A percentile compares a stretch with the other conserved stretches of the same genome.
Conservation (phyloP, 2,329 filamentous ascomycete genomes). For the Alternaria atra region DNA sequence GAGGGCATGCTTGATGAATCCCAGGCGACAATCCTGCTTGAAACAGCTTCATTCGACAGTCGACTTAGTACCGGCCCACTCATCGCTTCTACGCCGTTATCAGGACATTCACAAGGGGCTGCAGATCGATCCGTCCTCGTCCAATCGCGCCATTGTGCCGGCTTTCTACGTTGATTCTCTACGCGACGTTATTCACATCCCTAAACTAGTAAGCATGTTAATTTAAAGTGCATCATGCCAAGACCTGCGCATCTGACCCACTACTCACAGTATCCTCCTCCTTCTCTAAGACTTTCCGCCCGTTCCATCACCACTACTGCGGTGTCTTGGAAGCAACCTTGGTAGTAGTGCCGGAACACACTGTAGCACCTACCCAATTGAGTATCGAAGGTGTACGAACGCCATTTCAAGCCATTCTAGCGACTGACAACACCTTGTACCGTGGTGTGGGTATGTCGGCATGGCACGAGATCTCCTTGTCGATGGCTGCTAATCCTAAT, state of each 20-base stretch:
- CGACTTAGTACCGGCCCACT: slow-evolving; percentile 21
- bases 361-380: slow-evolving; percentile 44
- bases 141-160: slow-evolving; percentile 25
- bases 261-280: slow-evolving; percentile 26
- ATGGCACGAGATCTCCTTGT: slow-evolving; percentile 25
- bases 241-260: slow-evolving; percentile 31
- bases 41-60: slow-evolving; percentile 24
- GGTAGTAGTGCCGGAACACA: slow-evolving; percentile 28
- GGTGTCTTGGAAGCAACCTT: slow-evolving; percentile 28
- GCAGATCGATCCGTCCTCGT: slow-evolving; percentile 28
- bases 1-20: slow-evolving; percentile 9
- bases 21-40: slow-evolving; percentile 14
- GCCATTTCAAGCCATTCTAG: slow-evolving; percentile 37
- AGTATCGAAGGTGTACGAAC: slow-evolving; percentile 35
- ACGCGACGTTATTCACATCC: slow-evolving; percentile 36
- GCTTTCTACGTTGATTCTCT: slow-evolving; percentile 25
- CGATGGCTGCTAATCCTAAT: slow-evolving; percentile 35
- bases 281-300: slow-evolving; percentile 25
- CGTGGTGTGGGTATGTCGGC: slow-evolving; percentile 26
- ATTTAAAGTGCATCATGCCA: slow-evolving; percentile 44
- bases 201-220: slow-evolving; percentile 45
- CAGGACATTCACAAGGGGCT: slow-evolving; percentile 27
- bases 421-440: slow-evolving; percentile 20
- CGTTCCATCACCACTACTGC: slow-evolving; percentile 36
- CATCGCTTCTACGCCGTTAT: slow-evolving; percentile 16